These are phyloP conservation scores for Candida tropicalis DNA, from an alignment of 1,139 yeast species.

Conservation along the genomic window DNA sequence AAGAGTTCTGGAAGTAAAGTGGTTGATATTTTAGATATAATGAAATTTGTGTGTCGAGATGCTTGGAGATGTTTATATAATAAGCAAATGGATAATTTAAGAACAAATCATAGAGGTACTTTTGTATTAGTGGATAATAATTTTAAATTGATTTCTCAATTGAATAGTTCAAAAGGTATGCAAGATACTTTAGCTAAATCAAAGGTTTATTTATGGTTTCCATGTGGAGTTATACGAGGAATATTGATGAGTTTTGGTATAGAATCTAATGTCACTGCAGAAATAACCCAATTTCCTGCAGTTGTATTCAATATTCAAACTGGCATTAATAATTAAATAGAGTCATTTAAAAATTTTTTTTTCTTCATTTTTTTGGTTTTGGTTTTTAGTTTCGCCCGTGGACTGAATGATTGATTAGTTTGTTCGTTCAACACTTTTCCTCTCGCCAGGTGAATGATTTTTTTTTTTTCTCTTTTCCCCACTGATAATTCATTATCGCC, in stretches of 20 bases:
- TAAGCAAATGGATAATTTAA: conserved; percentile 87
- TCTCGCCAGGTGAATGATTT: no score
- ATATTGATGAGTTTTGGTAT: conserved; percentile 72
- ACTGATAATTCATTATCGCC: no score
- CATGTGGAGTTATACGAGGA: conserved; percentile 85
- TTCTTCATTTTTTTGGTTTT: neutral
- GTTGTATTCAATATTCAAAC: conserved; percentile 78
- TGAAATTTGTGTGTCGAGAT: conserved; percentile 92
- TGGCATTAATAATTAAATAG: conserved; percentile 27
- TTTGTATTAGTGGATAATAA: conserved; percentile 74
- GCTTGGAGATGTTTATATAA: conserved; percentile 81
- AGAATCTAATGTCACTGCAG: conserved; percentile 68
- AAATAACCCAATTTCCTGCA: conserved; percentile 61
- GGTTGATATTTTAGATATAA: conserved; percentile 70
- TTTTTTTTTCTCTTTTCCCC: no score
- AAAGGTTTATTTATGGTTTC: conserved; percentile 69
- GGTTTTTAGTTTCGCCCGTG: no score
- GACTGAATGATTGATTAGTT: no score
- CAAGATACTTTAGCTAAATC: conserved; percentile 52
- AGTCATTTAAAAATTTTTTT: neutral
- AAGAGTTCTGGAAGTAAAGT: conserved; percentile 47
- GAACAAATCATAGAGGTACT: conserved; percentile 90
- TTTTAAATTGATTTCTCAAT: conserved; percentile 56
- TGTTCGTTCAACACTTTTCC: no score
- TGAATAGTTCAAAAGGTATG: conserved; percentile 54